Evolutionary conservation across 1,139 yeast genomes (phyloP), one percentile per base, ranked within the genome.

Genomic region (Saccharomyces hybrid): DNA sequence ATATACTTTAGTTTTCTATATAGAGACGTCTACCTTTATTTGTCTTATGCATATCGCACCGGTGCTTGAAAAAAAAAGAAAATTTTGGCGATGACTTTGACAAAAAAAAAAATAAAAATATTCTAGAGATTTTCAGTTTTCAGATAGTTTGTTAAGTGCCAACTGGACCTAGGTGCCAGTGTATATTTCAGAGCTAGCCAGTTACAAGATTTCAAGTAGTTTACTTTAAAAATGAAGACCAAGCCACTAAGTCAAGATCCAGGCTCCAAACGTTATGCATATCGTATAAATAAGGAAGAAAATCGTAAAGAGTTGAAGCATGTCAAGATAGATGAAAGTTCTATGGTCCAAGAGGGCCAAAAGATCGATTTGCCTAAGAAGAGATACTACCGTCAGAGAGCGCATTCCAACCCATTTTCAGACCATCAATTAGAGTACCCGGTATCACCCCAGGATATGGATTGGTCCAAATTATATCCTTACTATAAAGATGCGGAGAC

Each of bases 331-430:
- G 70, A 67, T 55, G 66, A 63, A 46, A 47, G 58, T 3, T 57
- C 62, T 16, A 52, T 57, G 2, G 55, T 55, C 19, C 53, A 53
- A 9, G 56, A 58, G 55, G 50, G 48, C 6, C 55, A 54, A 50
- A 66, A 61, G 52, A 67, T 78, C n/a, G 82, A 79, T 46, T 71
- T 86, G 54, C 95, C 95, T 46, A 78, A 87, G 72, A 95, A 95
- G 71, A 80, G 93, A 64, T 93, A 80, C 70, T 95, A 93, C 71
- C 81, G 99, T 69, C 99, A 93, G 73, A 77, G 99, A 70, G 99
- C 99, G 1, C 99, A 93, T 69, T 90, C 98, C 2, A 93, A 93
- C 67, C 99, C 99, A 27, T 93, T 93, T 65, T 88, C 97, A 16
- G 99, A 93, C 71, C 99, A 93, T 71, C 82, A 85, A 64, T 76